Percentiles rank a stretch among this genome's conserved stretches.
Evolutionary conservation across 352 stramenopile species (phyloP).

Genomic region (Globisporangium cederbergense): DNA sequence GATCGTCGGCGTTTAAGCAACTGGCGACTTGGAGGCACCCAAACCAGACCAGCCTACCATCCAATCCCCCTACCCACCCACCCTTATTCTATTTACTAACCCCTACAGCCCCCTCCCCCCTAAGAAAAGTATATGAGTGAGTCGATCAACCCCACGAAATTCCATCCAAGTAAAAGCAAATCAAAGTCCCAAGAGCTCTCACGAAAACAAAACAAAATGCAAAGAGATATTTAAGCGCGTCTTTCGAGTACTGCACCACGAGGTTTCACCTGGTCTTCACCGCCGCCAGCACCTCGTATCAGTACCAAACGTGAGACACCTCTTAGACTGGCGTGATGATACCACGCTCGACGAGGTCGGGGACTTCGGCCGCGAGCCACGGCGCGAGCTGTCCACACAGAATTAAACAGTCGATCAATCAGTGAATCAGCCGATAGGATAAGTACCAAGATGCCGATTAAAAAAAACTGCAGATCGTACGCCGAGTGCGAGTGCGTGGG

Average conservation of each 20-base stretch:
- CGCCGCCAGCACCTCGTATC: background rate
- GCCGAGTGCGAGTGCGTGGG: conserved; percentile 79
- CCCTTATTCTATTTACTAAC: conserved; percentile 12
- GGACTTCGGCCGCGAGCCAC: conserved; percentile 86
- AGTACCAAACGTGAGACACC: background rate
- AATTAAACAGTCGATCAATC: background rate
- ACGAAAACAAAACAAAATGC: background rate
- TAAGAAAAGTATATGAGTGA: conserved; percentile 5
- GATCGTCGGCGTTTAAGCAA: background rate
- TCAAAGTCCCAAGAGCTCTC: background rate
- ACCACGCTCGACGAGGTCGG: conserved; percentile 77
- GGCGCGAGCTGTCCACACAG: conserved; percentile 54
- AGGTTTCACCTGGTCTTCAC: background rate
- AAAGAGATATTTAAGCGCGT: conserved; percentile 5
- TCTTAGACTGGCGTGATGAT: conserved; percentile 68
- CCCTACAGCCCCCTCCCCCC: background rate
- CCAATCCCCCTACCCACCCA: background rate
- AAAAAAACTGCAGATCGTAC: conserved; percentile 28
- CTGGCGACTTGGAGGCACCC: background rate
- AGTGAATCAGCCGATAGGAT: background rate
- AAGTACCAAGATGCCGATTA: background rate
- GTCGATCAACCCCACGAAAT: conserved; percentile 6
- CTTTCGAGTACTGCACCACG: background rate
- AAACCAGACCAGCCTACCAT: background rate
- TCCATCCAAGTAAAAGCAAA: background rate